Base-by-base conservation (phyloP, 371 early-diverging fungal genomes). In the Mortierella sp. region DNA sequence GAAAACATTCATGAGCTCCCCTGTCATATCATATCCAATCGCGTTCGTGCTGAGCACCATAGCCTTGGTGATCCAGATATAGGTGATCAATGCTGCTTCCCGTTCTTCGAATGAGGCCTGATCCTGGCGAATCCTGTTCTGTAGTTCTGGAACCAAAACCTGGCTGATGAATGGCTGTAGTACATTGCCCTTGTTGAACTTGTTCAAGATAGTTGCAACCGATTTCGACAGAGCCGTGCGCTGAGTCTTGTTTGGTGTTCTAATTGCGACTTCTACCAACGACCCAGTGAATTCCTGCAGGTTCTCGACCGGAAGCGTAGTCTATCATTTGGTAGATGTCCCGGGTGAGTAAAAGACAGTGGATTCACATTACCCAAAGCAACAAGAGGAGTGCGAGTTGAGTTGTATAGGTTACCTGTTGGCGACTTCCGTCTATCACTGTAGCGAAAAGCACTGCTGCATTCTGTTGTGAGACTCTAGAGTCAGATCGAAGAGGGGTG, bases 41-140 rank as follows among this genome's bases (percentile, higher is more conserved):
- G 80, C 27, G 55, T 87, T 82, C 3, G 87, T 67, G 22, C 81
- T 79, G 31, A 89, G 54, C 22, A 91, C 80, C 60, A 92, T 72
- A 0, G 90, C 90, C 64, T 90, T 90, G 22, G 89, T 80, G 17
- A 88, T 80, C 92, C 88, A 82, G 19, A 67, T 51, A 27, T 78
- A 78, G 39, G 67, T 24, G n/a, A 57, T 64, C 40, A 78, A 45
- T 16, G 79, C 71, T 3, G 69, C 67, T 51, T 63, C 77, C 9
- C 70, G 51, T 12, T 50, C 63, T 27, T 71, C 73, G 24, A 46
- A 53, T 4, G 50, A 19, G 0, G 71, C 51, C 54, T 56, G 57
- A 21, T 68, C 71, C 29, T 62, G 61, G 6, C 46, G 60, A 21
- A 70, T 79, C 43, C 58, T 61, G 31, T 27, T 46, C 14, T 71